Conservation (phyloP, 2,329 filamentous ascomycete species). For the Cryphonectria nitschkei region DNA sequence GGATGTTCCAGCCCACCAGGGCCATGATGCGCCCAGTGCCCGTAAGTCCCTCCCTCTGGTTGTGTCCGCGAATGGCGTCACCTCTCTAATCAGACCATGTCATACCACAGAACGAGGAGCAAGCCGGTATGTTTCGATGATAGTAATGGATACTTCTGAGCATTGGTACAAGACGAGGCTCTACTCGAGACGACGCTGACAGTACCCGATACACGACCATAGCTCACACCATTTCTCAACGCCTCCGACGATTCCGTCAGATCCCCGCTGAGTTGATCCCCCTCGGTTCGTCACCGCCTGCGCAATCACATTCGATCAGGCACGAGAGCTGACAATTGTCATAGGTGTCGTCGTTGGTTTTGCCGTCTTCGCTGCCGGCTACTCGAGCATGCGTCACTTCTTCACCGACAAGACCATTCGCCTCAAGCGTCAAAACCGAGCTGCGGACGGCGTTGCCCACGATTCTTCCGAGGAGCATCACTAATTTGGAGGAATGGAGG, state of each 20-base stretch:
- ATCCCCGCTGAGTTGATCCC: slow-evolving; percentile 94
- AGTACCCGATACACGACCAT: slow-evolving; percentile 25
- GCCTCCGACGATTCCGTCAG: slow-evolving; percentile 84
- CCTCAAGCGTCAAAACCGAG: slow-evolving; percentile 71
- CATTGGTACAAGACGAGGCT: neutral
- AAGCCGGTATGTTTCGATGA: slow-evolving; percentile 61
- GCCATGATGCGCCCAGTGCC: slow-evolving; percentile 73
- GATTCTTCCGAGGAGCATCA: slow-evolving; percentile 37
- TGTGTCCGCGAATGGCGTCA: slow-evolving; percentile 14
- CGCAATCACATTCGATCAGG: slow-evolving; percentile 15
- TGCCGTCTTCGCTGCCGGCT: slow-evolving; percentile 78
- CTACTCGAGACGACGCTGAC: slow-evolving; percentile 21
- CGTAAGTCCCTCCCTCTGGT: slow-evolving; percentile 55
- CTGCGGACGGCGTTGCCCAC: slow-evolving; percentile 44
- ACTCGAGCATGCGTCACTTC: slow-evolving; percentile 84
- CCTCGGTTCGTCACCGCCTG: slow-evolving; percentile 72
- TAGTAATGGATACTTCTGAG: slow-evolving; percentile 23
- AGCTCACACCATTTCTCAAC: slow-evolving; percentile 98
- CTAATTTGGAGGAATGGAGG: slow-evolving; percentile 33
- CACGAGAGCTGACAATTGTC: slow-evolving; percentile 34
- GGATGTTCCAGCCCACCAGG: slow-evolving; percentile 68
- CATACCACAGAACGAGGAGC: slow-evolving; percentile 66
- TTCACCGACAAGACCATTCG: slow-evolving; percentile 89
- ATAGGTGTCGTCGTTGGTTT: slow-evolving; percentile 85
- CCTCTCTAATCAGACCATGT: slow-evolving; percentile 40